These are phyloP conservation scores for Mycena chlorophos DNA, from an alignment of 768 basidiomycete species.

Conservation along the genomic window DNA sequence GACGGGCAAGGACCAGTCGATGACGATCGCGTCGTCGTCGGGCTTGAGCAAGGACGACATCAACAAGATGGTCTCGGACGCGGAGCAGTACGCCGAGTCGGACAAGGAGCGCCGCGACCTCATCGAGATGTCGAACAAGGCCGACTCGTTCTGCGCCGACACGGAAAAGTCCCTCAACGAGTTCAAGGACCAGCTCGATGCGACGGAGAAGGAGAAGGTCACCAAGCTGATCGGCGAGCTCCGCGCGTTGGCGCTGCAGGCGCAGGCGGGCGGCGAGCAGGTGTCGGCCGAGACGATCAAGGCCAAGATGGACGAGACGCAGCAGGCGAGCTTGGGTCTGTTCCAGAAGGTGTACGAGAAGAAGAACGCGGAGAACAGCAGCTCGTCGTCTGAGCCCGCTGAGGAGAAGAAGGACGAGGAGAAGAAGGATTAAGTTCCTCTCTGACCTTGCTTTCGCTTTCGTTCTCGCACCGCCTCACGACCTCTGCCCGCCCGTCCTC, in stretches of 20 bases:
- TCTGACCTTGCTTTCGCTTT: slow-evolving; percentile 8
- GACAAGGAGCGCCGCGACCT: slow-evolving; percentile 86
- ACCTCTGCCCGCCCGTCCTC: no score
- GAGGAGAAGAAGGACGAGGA: slow-evolving; percentile 57
- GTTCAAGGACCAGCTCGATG: slow-evolving; percentile 96
- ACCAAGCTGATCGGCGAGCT: slow-evolving; percentile 83
- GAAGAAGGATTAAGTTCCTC: slow-evolving; percentile 75
- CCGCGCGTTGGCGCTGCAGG: slow-evolving; percentile 86
- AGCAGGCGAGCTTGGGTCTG: slow-evolving; percentile 90
- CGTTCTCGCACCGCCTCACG: slow-evolving; percentile 9
- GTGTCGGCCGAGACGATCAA: slow-evolving; percentile 86
- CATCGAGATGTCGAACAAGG: slow-evolving; percentile 97
- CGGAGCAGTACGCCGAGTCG: slow-evolving; percentile 90
- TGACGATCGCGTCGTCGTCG: slow-evolving; percentile 97
- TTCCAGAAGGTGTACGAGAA: slow-evolving; percentile 99
- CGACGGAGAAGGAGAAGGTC: slow-evolving; percentile 92
- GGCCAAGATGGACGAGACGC: slow-evolving; percentile 90
- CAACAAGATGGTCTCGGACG: slow-evolving; percentile 93
- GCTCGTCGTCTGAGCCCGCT: slow-evolving; percentile 44
- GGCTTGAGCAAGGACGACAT: slow-evolving; percentile 96
- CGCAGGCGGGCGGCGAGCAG: slow-evolving; percentile 78
- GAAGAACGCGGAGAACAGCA: slow-evolving; percentile 69
- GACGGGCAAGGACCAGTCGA: slow-evolving; percentile 86
- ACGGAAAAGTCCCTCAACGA: slow-evolving; percentile 98
- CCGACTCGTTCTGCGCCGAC: slow-evolving; percentile 89